Percentiles rank a stretch among this genome's conserved stretches.
These are phyloP conservation scores for Geoglossum cookeanum DNA, from an alignment of 2,329 filamentous ascomycete genomes.

Conservation along the genomic window DNA sequence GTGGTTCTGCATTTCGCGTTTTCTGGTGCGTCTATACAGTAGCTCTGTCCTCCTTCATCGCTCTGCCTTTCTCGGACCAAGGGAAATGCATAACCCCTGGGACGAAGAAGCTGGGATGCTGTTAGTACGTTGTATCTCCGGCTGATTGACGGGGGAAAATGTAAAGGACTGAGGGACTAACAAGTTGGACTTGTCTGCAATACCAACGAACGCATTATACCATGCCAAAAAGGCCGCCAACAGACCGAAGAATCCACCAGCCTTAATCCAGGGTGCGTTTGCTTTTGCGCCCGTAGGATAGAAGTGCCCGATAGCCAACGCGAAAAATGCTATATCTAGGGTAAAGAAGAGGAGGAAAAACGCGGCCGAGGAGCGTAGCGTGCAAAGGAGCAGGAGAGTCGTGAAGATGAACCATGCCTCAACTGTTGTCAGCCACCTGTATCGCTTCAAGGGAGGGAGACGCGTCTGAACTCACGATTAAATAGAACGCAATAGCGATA, in stretches of 20 bases:
- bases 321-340: slow-evolving; percentile 56
- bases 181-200: slow-evolving; percentile 42
- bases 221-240: slow-evolving; percentile 65
- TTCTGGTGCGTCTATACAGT: slow-evolving; percentile 6
- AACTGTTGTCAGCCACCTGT: background rate
- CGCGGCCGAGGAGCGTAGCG: slow-evolving; percentile 55
- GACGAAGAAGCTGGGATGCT: slow-evolving; percentile 63
- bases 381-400: slow-evolving; percentile 52
- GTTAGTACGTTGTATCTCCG: slow-evolving; percentile 17
- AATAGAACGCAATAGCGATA: slow-evolving; percentile 53
- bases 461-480: slow-evolving; percentile 29
- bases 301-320: slow-evolving; percentile 47
- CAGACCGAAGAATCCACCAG: slow-evolving; percentile 64
- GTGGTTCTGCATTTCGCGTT: background rate
- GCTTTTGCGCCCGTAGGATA: slow-evolving; percentile 24
- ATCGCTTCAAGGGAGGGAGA: background rate
- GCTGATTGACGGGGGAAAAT: background rate
- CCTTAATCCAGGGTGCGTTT: slow-evolving; percentile 37
- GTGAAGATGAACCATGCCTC: slow-evolving; percentile 73
- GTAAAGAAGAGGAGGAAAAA: slow-evolving; percentile 64
- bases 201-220: slow-evolving; percentile 73
- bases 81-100: slow-evolving; percentile 88
- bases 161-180: slow-evolving; percentile 7
- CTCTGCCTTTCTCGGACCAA: slow-evolving; percentile 64
- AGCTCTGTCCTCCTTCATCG: slow-evolving; percentile 27